Conservation (phyloP, 345 rosid genomes). For the Populus davidiana region DNA sequence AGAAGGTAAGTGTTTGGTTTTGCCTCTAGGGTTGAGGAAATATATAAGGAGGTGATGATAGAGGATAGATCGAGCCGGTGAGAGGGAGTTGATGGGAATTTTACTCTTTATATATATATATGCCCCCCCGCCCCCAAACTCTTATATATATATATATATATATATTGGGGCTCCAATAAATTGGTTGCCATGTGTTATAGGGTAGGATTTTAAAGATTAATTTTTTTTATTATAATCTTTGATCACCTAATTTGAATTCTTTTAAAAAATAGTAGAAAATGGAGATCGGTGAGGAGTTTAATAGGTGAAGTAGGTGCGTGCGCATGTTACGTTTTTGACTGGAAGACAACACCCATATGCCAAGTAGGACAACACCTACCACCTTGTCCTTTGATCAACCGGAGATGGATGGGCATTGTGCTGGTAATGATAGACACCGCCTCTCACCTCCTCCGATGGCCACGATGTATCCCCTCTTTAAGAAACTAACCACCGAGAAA, state of each 20-base stretch:
- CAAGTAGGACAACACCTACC: constrained; percentile 24
- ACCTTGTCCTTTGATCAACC: no score
- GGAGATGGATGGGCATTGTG: neutral
- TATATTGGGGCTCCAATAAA: neutral
- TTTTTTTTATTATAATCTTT: neutral
- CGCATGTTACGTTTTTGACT: neutral
- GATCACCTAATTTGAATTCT: neutral
- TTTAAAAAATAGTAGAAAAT: no score
- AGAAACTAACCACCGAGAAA: no score
- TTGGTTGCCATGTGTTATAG: neutral
- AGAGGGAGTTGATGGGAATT: constrained; percentile 9
- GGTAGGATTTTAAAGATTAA: neutral
- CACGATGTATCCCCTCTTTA: no score
- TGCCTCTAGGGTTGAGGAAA: constrained; percentile 30
- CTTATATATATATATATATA: no score
- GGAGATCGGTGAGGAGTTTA: constrained; percentile 24
- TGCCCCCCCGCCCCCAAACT: no score
- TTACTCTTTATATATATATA: neutral
- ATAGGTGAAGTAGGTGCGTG: neutral
- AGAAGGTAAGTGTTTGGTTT: constrained; percentile 30
- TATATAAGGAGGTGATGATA: constrained; percentile 40
- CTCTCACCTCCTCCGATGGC: neutral
- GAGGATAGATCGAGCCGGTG: constrained; percentile 27
- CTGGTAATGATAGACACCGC: neutral
- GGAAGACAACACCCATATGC: neutral